A percentile compares a stretch with the other conserved stretches of the same genome.
phyloP scores from a whole-genome alignment of 805 yeast species.

The Candida ipomoeae region DNA sequence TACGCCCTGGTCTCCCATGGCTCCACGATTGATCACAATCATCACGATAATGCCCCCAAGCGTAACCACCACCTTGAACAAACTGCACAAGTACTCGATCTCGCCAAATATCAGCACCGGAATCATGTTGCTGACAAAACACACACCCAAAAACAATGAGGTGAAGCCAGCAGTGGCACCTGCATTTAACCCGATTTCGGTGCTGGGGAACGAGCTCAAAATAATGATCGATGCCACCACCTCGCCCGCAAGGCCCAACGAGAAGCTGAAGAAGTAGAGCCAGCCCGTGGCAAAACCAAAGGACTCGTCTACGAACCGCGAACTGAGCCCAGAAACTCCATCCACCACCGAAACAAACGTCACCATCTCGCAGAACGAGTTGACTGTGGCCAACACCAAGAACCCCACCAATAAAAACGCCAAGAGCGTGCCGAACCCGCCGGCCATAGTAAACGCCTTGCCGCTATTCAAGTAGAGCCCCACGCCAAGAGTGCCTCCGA shows the following conservation, averaged over 20 bases:
- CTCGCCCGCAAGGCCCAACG: slow-evolving; percentile 73
- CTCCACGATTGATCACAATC: slow-evolving; percentile 63
- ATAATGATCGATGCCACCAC: slow-evolving; percentile 76
- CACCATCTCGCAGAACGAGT: slow-evolving; percentile 78
- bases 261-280: slow-evolving; percentile 68
- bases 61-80: slow-evolving; percentile 52
- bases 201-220: slow-evolving; percentile 60
- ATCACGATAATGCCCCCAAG: slow-evolving; percentile 55
- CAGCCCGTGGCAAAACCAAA: slow-evolving; percentile 74
- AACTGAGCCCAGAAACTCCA: slow-evolving; percentile 70
- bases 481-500: slow-evolving; percentile 78
- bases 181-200: slow-evolving; percentile 45
- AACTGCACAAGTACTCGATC: slow-evolving; percentile 59
- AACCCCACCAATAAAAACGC: slow-evolving; percentile 65
- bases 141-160: slow-evolving; percentile 48
- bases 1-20: slow-evolving; percentile 31
- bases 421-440: slow-evolving; percentile 70
- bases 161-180: slow-evolving; percentile 59
- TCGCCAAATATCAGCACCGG: slow-evolving; percentile 76
- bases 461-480: slow-evolving; percentile 70
- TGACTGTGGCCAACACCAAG: slow-evolving; percentile 63
- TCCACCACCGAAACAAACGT: slow-evolving; percentile 75
- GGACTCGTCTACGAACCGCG: slow-evolving; percentile 73
- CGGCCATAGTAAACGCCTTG: slow-evolving; percentile 67
- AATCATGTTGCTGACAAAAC: slow-evolving; percentile 51